Conservation (phyloP, 257 asterid genomes). For the Rauvolfia tetraphylla region DNA sequence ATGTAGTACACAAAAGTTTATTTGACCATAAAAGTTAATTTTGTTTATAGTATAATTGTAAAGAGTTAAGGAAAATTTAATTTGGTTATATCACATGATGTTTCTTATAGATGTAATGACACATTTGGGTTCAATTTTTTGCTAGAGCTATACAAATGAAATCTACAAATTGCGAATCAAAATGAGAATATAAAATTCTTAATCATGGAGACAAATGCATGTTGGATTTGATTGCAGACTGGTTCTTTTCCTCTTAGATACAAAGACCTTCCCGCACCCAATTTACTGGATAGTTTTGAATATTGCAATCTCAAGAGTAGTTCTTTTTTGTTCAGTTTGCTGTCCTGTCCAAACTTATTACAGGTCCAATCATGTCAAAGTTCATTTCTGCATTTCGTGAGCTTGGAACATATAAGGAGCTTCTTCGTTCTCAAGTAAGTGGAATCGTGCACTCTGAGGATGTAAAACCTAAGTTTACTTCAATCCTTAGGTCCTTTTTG, state of each 20-base stretch:
- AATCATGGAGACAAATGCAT: background rate
- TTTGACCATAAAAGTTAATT: background rate
- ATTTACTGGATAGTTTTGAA: background rate
- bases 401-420: slow-evolving; percentile 91
- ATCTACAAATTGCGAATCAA: background rate
- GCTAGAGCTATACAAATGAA: background rate
- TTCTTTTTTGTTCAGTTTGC: background rate
- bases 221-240: background rate
- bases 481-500: background rate
- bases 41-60: background rate
- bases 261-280: background rate
- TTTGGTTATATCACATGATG: background rate
- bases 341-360: slow-evolving; percentile 11
- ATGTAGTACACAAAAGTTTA: background rate
- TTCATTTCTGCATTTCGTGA: slow-evolving; percentile 69
- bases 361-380: slow-evolving; percentile 90
- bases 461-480: background rate
- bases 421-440: slow-evolving; percentile 91
- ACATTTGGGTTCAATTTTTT: background rate
- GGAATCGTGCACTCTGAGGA: slow-evolving; percentile 18
- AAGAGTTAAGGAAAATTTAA: background rate
- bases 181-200: background rate
- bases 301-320: background rate
- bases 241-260: background rate
- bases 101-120: background rate